Percentiles rank a stretch among this genome's conserved stretches.
These are phyloP conservation scores for Pistacia atlantica DNA, from an alignment of 345 rosid species.

Conservation along the genomic window DNA sequence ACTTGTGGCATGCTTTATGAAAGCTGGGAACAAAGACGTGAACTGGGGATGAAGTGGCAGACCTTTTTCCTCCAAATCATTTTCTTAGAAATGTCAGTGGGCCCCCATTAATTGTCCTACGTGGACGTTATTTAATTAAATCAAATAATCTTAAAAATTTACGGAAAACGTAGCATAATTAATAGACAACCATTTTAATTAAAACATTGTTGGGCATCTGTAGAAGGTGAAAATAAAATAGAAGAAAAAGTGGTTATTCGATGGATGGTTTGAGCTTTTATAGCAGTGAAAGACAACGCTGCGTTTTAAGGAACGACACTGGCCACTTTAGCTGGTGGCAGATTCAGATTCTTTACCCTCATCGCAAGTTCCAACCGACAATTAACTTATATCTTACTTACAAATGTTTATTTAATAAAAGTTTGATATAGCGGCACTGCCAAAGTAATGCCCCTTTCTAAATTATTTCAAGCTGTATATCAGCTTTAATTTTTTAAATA, in stretches of 20 bases:
- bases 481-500: no score
- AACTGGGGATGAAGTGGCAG: conserved; percentile 17
- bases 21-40: conserved; percentile 22
- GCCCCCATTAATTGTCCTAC: conserved; percentile 8
- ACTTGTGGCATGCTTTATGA: conserved; percentile 35
- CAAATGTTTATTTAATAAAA: background rate
- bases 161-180: no score
- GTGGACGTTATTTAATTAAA: background rate
- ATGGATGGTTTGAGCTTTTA: no score
- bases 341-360: conserved; percentile 15
- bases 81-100: conserved; percentile 10
- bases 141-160: no score
- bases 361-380: background rate
- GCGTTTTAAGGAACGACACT: background rate
- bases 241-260: no score
- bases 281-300: background rate
- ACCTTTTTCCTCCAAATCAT: conserved; percentile 13
- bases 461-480: no score
- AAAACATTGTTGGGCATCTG: no score
- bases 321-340: background rate
- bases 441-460: no score
- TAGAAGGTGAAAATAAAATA: no score
- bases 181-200: no score
- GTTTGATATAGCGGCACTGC: no score
- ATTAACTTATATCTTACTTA: no score